Base-by-base conservation (phyloP, 2,329 filamentous ascomycete species). In the Paracoccidioides lutzii region DNA sequence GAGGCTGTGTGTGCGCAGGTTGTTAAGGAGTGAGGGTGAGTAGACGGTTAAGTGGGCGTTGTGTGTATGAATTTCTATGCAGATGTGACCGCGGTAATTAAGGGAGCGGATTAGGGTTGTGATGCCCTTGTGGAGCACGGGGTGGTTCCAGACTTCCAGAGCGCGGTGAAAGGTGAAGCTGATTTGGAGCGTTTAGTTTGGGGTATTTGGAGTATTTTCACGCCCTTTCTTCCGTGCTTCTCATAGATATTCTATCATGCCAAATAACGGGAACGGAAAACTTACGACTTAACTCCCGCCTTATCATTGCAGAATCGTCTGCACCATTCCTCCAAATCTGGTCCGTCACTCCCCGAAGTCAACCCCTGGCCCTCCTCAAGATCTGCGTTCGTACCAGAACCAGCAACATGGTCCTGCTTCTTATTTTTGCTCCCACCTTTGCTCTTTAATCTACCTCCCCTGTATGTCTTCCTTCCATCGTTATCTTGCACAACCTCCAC, bases 21-120 rank as follows among this genome's bases (percentile, higher is more conserved):
- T 64, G 59, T 73, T 73, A 49, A 72, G 62, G 64, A 67, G 70
- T 46, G 70, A 67, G 2, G 70, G 70, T 0, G 70, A 71, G 58
- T 70, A 71, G 52, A 73, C 58, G 22, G 66, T 69, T 15, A 73
- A 58, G 5, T 61, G 62, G 28, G 59, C 52, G 54, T 70, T 63
- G n/a, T 62, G 58, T n/a, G 64, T 53, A 1, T 55, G 54, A 0
- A 63, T 59, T 0, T 41, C 48, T 45, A 71, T 63, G 33, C n/a
- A 46, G 32, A 72, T 64, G 1, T 59, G 58, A 52, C 70, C 70
- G 51, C 63, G 64, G 59, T 73, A 73, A 53, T 70, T 69, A 12
- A 68, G 66, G 12, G 64, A 60, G 46, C 69, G 69, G 43, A 73
- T 69, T n/a, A 71, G 66, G 8, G 68, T 67, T 14, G 59, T 64